Evolutionary conservation across 1,139 yeast species (phyloP), one percentile per base, ranked within the genome.

Genomic region (Hyphopichia wangnamkhiaoensis): DNA sequence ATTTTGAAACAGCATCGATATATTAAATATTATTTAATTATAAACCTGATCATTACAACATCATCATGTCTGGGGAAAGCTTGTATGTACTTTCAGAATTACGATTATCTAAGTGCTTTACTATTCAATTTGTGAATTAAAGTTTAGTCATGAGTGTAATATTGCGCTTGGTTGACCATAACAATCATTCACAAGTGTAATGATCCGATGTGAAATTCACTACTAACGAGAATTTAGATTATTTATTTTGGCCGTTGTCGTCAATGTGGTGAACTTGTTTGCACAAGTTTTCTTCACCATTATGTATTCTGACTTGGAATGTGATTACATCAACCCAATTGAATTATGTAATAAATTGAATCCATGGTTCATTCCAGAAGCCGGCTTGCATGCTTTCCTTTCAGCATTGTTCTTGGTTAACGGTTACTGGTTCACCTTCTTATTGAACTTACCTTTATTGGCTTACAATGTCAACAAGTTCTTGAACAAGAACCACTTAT

Each of bases 241-340:
- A 54, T 88, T 85, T 65, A 82, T 87, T 48, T 74, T 86, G 56
- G 91, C 96, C n/a, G 95, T 90, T 39, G 61, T 90, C 46, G 75
- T 82, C 49, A 91, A 91, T 67, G 94, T 95, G 46, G 79, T 84
- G 52, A 89, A 87, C 75, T 75, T 91, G 68, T 90, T 91, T 59
- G 74, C 87, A 24, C 96, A 90, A 68, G 96, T 90, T 40, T 91
- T 85, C 65, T 89, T 90, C 75, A 88, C 96, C 33, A 88, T 90
- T 63, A 82, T 88, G 83, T 90, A 84, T 71, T 86, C 95, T 49
- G 98, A 91, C 66, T 76, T 90, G 63, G 97, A 90, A 67, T 86
- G 93, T 55, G 98, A 91, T 61, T 91, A 90, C 70, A 89, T 91
- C 71, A 93, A 93, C 63, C 98, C 98, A 37, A 90, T 93, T 61